These are phyloP conservation scores for Geranium incanum DNA, from an alignment of 441 rosid species.

Conservation along the genomic window DNA sequence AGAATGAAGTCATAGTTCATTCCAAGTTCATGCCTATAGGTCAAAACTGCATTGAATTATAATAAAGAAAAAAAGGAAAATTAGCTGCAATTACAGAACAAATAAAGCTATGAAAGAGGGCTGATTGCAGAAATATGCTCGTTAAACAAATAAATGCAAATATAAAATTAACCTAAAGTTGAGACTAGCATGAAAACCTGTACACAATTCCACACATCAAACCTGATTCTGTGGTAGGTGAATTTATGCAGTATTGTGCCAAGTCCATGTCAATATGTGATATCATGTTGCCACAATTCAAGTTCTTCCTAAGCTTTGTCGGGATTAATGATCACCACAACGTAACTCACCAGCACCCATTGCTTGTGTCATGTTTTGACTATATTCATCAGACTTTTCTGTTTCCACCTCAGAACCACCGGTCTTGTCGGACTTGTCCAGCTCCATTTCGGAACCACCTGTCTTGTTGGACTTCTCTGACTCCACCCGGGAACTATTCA, in stretches of 20 bases:
- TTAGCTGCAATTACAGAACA: neutral
- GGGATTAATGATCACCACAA: neutral
- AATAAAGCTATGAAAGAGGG: neutral
- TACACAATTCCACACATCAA: neutral
- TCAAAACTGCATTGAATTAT: constrained; percentile 54
- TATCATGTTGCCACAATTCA: neutral
- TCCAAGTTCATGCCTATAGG: constrained; percentile 87
- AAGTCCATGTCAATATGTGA: neutral
- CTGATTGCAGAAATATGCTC: constrained; percentile 8
- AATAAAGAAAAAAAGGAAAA: constrained; percentile 12
- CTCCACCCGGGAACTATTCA: no score
- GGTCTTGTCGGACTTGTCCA: no score
- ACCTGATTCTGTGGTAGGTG: neutral
- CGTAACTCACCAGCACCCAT: constrained; percentile 84
- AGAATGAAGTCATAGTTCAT: constrained; percentile 78
- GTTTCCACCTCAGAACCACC: no score
- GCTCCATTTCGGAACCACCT: no score
- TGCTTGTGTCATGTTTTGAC: constrained; percentile 85
- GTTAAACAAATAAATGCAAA: neutral
- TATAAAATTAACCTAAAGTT: neutral
- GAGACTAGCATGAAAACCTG: neutral
- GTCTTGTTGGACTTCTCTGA: no score
- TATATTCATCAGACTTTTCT: constrained; percentile 68
- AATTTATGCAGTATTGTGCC: neutral
- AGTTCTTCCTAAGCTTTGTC: neutral